Evolutionary conservation across 129 eudicot species (phyloP).

Genomic region (Tanacetum coccineum): DNA sequence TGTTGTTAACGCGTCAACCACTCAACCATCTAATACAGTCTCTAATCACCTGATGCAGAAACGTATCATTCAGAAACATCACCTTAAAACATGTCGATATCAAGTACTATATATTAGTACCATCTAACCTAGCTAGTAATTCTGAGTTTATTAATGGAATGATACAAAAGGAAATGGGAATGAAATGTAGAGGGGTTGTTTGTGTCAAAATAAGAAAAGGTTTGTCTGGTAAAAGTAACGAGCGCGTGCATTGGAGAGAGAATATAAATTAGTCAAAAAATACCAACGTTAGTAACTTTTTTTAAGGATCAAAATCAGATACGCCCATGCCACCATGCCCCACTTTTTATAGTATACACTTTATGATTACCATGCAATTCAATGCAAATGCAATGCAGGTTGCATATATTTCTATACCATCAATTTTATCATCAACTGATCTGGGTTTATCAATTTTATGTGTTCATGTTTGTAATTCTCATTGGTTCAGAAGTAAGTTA

Average conservation of each 20-base stretch:
- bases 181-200: conserved; percentile 1
- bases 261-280: conserved; percentile 17
- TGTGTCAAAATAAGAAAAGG: conserved; percentile 9
- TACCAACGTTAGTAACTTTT: conserved; percentile 1
- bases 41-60: too few relatives aligned
- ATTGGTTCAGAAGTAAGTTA: not conserved
- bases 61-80: too few relatives aligned
- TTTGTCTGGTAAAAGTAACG: conserved; percentile 27
- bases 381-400: conserved; percentile 9
- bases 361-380: conserved; percentile 33
- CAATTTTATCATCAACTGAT: conserved; percentile 4
- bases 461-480: not conserved
- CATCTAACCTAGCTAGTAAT: too few relatives aligned
- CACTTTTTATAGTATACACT: not conserved
- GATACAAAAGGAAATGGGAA: not conserved
- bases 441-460: not conserved
- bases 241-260: conserved; percentile 24
- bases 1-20: too few relatives aligned
- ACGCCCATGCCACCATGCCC: conserved; percentile 5
- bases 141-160: not conserved
- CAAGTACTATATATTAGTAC: too few relatives aligned
- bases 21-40: too few relatives aligned
- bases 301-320: conserved; percentile 9
- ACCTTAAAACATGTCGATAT: too few relatives aligned
- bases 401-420: not conserved